Conservation (phyloP, 495 filamentous ascomycete species). For the Letharia columbiana region DNA sequence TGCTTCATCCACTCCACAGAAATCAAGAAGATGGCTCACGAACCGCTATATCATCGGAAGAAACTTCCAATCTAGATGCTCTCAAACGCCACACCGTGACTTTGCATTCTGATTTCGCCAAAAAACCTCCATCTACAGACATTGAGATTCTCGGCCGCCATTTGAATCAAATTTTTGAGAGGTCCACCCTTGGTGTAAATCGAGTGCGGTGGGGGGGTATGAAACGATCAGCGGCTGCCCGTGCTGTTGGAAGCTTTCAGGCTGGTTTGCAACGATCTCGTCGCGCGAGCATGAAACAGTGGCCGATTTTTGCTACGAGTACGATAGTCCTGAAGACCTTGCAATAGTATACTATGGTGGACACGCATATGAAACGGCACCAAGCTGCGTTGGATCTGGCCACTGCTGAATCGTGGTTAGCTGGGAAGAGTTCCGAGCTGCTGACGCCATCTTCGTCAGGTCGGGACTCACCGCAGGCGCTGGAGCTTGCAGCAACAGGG, state of each 20-base stretch:
- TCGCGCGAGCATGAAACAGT: not conserved
- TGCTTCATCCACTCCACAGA: slow-evolving; percentile 19
- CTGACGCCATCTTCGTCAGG: not conserved
- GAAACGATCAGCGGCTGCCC: not conserved
- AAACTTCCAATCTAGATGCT: not conserved
- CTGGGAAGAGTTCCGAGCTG: not conserved
- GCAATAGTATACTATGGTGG: slow-evolving; percentile 28
- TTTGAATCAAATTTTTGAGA: slow-evolving; percentile 12
- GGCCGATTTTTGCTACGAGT: slow-evolving; percentile 22
- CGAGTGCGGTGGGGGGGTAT: not conserved
- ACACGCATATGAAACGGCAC: slow-evolving; percentile 16
- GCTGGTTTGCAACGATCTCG: not conserved
- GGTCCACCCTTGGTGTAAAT: slow-evolving; percentile 2
- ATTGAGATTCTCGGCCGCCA: not conserved
- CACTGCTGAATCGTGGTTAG: no score
- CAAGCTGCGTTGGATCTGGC: not conserved
- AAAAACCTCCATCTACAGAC: slow-evolving; percentile 1
- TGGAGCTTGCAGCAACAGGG: not conserved
- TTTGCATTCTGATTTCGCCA: slow-evolving; percentile 17
- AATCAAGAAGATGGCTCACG: not conserved
- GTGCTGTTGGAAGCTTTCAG: not conserved
- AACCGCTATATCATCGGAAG: not conserved
- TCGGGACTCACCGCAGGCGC: not conserved
- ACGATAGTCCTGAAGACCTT: slow-evolving; percentile 24
- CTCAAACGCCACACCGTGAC: slow-evolving; percentile 11